phyloP scores from a whole-genome alignment of 1,139 yeast species.

The Petasospora fabianii region DNA sequence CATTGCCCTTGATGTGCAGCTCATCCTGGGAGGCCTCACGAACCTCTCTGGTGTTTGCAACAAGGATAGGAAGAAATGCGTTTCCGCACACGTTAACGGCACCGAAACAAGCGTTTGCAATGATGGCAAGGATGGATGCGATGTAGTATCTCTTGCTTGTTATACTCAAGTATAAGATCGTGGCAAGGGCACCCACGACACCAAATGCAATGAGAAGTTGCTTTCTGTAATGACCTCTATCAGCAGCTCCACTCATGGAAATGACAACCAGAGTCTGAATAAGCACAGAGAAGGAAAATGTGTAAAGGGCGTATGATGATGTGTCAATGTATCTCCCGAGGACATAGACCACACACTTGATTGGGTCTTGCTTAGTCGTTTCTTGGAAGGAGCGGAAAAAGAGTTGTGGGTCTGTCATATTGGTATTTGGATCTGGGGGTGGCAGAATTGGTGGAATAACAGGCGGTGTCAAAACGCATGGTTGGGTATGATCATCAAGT shows the following conservation, averaged over 20 bases:
- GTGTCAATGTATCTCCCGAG: conserved; percentile 56
- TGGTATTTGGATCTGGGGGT: conserved; percentile 25
- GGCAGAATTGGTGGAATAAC: conserved; percentile 30
- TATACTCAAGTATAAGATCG: conserved; percentile 43
- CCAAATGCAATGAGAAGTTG: conserved; percentile 51
- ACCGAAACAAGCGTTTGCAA: conserved; percentile 66
- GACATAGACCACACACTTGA: conserved; percentile 44
- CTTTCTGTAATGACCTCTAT: conserved; percentile 53
- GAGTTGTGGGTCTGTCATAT: not conserved
- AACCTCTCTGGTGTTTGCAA: conserved; percentile 24
- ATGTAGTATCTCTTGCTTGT: conserved; percentile 45
- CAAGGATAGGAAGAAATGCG: conserved; percentile 59
- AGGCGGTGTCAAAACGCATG: conserved; percentile 33
- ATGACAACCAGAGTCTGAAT: conserved; percentile 63
- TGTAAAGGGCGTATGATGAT: conserved; percentile 63
- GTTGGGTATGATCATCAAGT: conserved; percentile 44
- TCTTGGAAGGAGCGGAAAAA: conserved; percentile 4
- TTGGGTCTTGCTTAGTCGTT: conserved; percentile 5
- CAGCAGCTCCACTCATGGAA: conserved; percentile 64
- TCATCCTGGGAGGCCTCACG: not conserved
- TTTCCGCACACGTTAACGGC: conserved; percentile 76
- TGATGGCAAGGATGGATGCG: conserved; percentile 52
- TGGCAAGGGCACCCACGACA: conserved; percentile 47
- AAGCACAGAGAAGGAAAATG: conserved; percentile 61
- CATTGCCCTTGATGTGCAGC: conserved; percentile 27